Evolutionary conservation across 805 yeast species (phyloP).

Genomic region (Komagataella pseudopastoris): DNA sequence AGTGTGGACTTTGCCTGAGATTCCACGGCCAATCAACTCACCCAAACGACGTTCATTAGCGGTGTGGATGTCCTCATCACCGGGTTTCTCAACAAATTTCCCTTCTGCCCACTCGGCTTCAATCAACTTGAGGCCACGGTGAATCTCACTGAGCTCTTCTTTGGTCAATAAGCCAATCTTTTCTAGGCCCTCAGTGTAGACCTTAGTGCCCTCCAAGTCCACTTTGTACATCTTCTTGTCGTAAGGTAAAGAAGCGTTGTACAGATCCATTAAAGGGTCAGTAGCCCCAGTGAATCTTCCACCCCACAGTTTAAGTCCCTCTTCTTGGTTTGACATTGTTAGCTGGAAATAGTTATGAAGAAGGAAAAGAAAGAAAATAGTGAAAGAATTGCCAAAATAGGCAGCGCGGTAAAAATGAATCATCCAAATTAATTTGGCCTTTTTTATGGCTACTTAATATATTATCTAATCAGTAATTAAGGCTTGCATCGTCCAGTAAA

Average conservation of each 20-base stretch:
- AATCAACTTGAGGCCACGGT: constrained; percentile 63
- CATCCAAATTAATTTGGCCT: not conserved
- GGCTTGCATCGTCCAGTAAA: constrained; percentile 98
- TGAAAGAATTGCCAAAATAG: not conserved
- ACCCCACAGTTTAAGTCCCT: constrained; percentile 86
- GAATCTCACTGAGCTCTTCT: constrained; percentile 70
- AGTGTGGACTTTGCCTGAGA: constrained; percentile 98
- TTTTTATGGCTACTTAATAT: not conserved
- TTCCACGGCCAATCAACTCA: constrained; percentile 83
- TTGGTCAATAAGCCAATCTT: constrained; percentile 63
- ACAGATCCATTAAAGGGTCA: constrained; percentile 94
- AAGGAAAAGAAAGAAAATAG: not conserved
- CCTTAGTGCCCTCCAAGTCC: constrained; percentile 87
- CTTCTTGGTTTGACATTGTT: constrained; percentile 21
- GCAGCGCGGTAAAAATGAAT: not conserved
- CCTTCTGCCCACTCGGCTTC: constrained; percentile 70
- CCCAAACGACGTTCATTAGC: constrained; percentile 98
- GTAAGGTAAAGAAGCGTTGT: constrained; percentile 93
- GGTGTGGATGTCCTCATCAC: constrained; percentile 97
- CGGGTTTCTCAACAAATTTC: constrained; percentile 60
- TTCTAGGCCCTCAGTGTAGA: constrained; percentile 76
- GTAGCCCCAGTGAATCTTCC: constrained; percentile 96
- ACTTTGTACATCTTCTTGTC: constrained; percentile 92
- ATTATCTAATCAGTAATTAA: constrained; percentile 18
- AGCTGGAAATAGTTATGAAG: not conserved